Percentiles rank a stretch among this genome's conserved stretches.
phyloP scores from a whole-genome alignment of 2,329 filamentous ascomycete species.

The Amesomyces nigricolor region DNA sequence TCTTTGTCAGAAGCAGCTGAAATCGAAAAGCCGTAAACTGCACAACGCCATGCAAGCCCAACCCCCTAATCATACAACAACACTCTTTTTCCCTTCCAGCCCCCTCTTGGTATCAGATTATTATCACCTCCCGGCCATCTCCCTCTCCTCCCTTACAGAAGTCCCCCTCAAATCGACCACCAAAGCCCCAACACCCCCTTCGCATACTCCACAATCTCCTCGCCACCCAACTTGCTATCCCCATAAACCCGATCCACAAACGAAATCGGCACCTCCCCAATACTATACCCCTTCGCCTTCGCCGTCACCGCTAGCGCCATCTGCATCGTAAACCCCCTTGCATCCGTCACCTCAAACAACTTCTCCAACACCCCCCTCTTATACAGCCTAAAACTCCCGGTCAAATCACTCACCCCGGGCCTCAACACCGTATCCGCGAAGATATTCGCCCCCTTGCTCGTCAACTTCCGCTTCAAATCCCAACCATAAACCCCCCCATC shows the following conservation, averaged over 20 bases:
- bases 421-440: conserved; percentile 92
- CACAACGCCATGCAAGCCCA: conserved; percentile 16
- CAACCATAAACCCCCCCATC: conserved; percentile 89
- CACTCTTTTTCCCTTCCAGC: not conserved
- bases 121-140: not conserved
- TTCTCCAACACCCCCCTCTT: conserved; percentile 85
- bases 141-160: not conserved
- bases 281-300: conserved; percentile 90
- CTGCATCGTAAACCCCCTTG: conserved; percentile 97
- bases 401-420: conserved; percentile 92
- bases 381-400: conserved; percentile 90
- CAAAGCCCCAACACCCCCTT: conserved; percentile 76
- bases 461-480: conserved; percentile 87
- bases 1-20: no score
- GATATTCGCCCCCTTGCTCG: conserved; percentile 82
- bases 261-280: conserved; percentile 91
- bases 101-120: conserved; percentile 7
- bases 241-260: conserved; percentile 96
- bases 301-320: conserved; percentile 99
- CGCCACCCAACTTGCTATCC: conserved; percentile 81
- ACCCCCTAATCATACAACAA: conserved; percentile 13
- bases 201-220: conserved; percentile 94
- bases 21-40: no score
- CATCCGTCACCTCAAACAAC: conserved; percentile 85
- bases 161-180: conserved; percentile 32